Percentiles rank a stretch among this genome's conserved stretches.
Conservation (phyloP, 129 eudicot genomes). For the Tagetes patula region DNA sequence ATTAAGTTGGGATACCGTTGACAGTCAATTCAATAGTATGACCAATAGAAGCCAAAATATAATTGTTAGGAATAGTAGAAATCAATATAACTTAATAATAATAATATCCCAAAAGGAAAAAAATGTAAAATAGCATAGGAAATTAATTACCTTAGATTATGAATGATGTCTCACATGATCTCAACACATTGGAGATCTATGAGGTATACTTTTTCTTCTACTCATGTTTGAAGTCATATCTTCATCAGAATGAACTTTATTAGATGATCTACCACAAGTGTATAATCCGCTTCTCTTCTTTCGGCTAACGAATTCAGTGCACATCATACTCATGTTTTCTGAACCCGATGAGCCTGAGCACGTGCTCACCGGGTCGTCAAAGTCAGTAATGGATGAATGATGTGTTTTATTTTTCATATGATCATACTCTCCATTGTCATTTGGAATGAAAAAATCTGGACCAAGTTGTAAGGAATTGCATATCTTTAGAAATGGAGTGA, state of each 20-base stretch:
- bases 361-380: constrained; percentile 55
- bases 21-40: no score
- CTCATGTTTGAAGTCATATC: constrained; percentile 77
- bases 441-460: constrained; percentile 92
- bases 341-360: constrained; percentile 70
- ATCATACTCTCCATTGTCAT: constrained; percentile 75
- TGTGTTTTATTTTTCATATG: constrained; percentile 58
- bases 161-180: constrained; percentile 9
- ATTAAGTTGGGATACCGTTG: no score
- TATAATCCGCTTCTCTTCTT: constrained; percentile 80
- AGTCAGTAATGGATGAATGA: constrained; percentile 69
- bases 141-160: neutral
- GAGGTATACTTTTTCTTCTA: constrained; percentile 94
- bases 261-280: constrained; percentile 65
- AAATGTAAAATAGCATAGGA: neutral
- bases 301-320: constrained; percentile 59
- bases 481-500: constrained; percentile 69
- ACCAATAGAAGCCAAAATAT: no score
- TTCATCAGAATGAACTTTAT: constrained; percentile 42
- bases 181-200: constrained; percentile 93
- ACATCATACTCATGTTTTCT: constrained; percentile 60
- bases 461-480: constrained; percentile 81
- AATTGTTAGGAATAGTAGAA: no score
- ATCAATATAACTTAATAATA: neutral
- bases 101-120: neutral